phyloP scores from a whole-genome alignment of 129 eudicot species.

The Saussurea involucrata region DNA sequence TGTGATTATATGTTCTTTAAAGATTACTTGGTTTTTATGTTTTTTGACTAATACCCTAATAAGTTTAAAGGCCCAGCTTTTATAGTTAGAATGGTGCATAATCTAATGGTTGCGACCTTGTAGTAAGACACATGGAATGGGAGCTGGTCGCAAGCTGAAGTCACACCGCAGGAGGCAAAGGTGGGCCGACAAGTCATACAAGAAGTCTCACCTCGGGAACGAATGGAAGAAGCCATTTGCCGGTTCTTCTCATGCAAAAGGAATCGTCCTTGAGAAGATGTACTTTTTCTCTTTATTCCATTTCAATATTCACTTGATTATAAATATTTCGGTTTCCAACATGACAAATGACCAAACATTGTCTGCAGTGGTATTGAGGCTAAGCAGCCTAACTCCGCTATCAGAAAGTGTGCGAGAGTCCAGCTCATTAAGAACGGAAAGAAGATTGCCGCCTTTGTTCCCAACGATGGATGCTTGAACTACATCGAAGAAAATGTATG shows the following conservation, averaged over 20 bases:
- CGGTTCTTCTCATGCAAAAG: slow-evolving; percentile 71
- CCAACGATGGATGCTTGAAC: slow-evolving; percentile 70
- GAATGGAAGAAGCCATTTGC: slow-evolving; percentile 80
- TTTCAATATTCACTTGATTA: neutral
- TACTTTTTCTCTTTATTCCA: neutral
- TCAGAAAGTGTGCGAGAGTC: slow-evolving; percentile 67
- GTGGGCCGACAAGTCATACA: slow-evolving; percentile 72
- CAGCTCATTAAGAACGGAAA: slow-evolving; percentile 68
- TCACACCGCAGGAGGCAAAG: slow-evolving; percentile 61
- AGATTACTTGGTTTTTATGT: neutral
- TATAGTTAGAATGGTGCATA: neutral
- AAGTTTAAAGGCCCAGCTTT: neutral
- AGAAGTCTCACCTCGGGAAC: slow-evolving; percentile 72
- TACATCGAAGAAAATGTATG: slow-evolving; percentile 70
- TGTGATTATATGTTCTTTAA: neutral
- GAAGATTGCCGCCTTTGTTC: slow-evolving; percentile 75
- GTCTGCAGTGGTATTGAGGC: slow-evolving; percentile 60
- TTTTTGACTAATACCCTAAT: neutral
- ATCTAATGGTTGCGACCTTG: neutral
- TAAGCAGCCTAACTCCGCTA: slow-evolving; percentile 74
- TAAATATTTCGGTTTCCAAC: neutral
- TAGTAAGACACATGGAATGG: slow-evolving; percentile 68
- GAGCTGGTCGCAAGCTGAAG: slow-evolving; percentile 77
- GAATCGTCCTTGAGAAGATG: slow-evolving; percentile 73
- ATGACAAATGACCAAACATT: neutral